Percentiles rank a stretch among this genome's conserved stretches.
Conservation (phyloP, 2,329 filamentous ascomycete genomes). For the Hypoxylon sp. region DNA sequence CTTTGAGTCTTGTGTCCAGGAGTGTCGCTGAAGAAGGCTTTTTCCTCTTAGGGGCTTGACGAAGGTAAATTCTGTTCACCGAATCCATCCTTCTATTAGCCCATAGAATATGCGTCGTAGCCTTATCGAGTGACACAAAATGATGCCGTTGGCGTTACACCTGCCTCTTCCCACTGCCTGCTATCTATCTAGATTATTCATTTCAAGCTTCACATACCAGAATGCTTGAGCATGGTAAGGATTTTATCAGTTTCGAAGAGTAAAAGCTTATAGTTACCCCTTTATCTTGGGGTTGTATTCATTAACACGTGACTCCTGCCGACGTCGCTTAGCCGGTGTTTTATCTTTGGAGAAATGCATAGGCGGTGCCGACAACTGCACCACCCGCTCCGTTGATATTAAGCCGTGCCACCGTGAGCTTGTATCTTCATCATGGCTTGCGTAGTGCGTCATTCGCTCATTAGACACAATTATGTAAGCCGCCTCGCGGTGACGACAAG, state of each 20-base stretch:
- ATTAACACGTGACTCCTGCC: slow-evolving; percentile 18
- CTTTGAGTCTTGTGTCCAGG: not conserved
- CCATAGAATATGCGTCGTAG: not conserved
- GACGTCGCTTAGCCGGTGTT: slow-evolving; percentile 6
- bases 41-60: not conserved
- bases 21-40: not conserved
- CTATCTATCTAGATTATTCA: not conserved
- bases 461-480: not conserved
- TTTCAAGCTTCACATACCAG: not conserved
- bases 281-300: not conserved
- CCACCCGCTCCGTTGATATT: not conserved
- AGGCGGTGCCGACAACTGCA: not conserved
- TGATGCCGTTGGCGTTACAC: not conserved
- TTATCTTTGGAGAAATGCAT: slow-evolving; percentile 3
- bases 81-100: too few relatives aligned
- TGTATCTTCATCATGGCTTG: slow-evolving; percentile 25
- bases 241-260: not conserved
- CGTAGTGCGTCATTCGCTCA: slow-evolving; percentile 5
- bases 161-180: not conserved
- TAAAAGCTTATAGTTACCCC: not conserved
- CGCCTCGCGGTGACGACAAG: slow-evolving; percentile 5
- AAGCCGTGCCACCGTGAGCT: not conserved
- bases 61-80: not conserved
- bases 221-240: not conserved
- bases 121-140: not conserved